Base-by-base conservation (phyloP, 495 filamentous ascomycete genomes). In the Aspergillus leporis region DNA sequence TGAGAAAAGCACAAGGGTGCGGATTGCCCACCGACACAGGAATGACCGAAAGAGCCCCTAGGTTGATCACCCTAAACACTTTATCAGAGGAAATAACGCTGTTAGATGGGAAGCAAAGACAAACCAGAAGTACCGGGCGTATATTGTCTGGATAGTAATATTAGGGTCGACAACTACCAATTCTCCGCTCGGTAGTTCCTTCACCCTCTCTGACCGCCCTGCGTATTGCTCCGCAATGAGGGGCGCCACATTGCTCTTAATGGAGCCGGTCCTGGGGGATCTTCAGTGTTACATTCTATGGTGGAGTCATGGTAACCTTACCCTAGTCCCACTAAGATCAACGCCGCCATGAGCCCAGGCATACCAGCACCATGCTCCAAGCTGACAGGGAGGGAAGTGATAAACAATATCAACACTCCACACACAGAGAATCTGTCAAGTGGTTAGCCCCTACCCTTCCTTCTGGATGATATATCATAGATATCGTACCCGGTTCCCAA, bases 391-490 rank as follows among this genome's bases (percentile, higher is more conserved):
- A 87, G 73, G 0, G 85, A 81, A 0, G 86, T 85, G 30, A 84
- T 70, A 57, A 86, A 75, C 18, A 90, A 74, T 38, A 91, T 78
- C 31, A 84, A 69, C 59, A 89, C 87, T 5, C 87, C 88, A 40
- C 88, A 43, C 34, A 87, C 78, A 31, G 83, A 81, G 60, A 88
- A 66, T 5, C 62, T 41, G n/a, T 41, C 9, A 36, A 36, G 10
- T 8, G 4, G 34, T 36, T 8, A 36, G 34, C 9, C 3, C 5
- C 23, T 31, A 38, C 21, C 19, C n/a, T 31, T 19, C 31, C 19
- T 6, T 5, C 23, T 36, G 3, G 4, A 38, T 30, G 23, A 10
- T 1, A 60, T 8, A 74, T 64, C 31, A 70, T 74, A 16, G 4
- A 60, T 10, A 74, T 64, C 31, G 70, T 74, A n/a, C 70, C 72